Evolutionary conservation across 148 eudicot species (phyloP).

Genomic region (Rhododendron simsii): DNA sequence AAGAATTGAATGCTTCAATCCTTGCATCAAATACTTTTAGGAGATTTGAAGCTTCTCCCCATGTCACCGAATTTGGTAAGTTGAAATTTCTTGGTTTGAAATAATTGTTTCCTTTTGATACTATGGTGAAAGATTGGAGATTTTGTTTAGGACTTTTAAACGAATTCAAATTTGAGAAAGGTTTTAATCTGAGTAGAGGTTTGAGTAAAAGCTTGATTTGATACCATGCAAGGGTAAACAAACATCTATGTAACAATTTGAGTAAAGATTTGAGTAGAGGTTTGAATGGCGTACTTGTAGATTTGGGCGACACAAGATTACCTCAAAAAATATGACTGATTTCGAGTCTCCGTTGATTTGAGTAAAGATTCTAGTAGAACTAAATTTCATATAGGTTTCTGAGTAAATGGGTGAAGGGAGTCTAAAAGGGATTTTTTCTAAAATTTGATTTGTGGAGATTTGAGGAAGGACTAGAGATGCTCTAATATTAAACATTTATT

Average conservation of each 20-base stretch:
- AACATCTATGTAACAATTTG: background rate
- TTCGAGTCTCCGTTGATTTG: background rate
- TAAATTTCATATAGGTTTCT: too few relatives aligned
- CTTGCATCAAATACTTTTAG: background rate
- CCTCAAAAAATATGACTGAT: background rate
- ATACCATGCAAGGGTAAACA: background rate
- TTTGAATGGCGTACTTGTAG: background rate
- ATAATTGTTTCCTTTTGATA: background rate
- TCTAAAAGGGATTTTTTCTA: background rate
- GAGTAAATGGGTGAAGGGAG: too few relatives aligned
- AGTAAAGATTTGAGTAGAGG: background rate
- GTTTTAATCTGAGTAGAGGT: background rate
- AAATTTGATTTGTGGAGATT: background rate
- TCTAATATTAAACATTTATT: background rate
- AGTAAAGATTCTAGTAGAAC: background rate
- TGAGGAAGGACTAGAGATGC: background rate
- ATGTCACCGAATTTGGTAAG: background rate
- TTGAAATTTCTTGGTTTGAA: background rate
- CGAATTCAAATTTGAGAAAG: background rate
- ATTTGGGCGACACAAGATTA: background rate
- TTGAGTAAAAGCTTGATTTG: background rate
- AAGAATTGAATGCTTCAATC: background rate
- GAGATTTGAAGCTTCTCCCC: background rate
- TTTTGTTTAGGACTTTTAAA: background rate
- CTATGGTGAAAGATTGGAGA: background rate